Base-by-base conservation (phyloP, 1,284 basidiomycete species). In the Ceratobasidium papillatum region DNA sequence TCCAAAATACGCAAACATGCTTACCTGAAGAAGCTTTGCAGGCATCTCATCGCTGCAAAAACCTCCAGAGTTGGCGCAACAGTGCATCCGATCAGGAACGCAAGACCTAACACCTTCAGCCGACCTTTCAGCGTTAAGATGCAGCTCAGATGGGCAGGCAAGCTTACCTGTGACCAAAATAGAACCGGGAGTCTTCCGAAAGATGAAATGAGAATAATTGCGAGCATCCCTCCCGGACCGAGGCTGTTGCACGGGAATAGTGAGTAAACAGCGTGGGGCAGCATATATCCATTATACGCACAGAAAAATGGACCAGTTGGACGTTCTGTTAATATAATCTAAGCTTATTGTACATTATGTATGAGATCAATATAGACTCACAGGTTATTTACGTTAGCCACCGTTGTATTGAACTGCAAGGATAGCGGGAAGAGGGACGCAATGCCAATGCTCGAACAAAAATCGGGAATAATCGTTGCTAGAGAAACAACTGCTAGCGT, bases 1-100 rank as follows among this genome's bases (percentile, higher is more conserved):
- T 51, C 45, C 30, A 22, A 17, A 38, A 68, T 49, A 54, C 32
- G 49, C 52, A 51, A 41, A 56, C n/a, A 47, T 54, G 78, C 84
- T 59, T 83, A 91, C 86, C 85, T 88, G 78, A 93, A 93, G 79
- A 93, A 88, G 2, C 84, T 90, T 5, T 86, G 90, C 68, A 93
- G 81, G 76, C 91, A 92, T 52, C 91, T 85, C 88, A 91, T 91
- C 0, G 87, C 91, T 87, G 79, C 75, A 52, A 78, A 78, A 0
- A 84, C 85, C 30, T 83, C 83, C 30, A 90, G 78, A 73, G 83
- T 85, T 0, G 87, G 87, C 0, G 89, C 86, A 54, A 68, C 64
- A 32, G 64, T 54, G 19, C 64, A 68, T 25, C 64, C 64, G 47
- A 68, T 68, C 49, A 68, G 25, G 34, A 68, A 68, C n/a, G 45